Percentiles rank a stretch among this genome's conserved stretches.
phyloP scores from a whole-genome alignment of 1,284 basidiomycete species.

The Mycena citricolor region DNA sequence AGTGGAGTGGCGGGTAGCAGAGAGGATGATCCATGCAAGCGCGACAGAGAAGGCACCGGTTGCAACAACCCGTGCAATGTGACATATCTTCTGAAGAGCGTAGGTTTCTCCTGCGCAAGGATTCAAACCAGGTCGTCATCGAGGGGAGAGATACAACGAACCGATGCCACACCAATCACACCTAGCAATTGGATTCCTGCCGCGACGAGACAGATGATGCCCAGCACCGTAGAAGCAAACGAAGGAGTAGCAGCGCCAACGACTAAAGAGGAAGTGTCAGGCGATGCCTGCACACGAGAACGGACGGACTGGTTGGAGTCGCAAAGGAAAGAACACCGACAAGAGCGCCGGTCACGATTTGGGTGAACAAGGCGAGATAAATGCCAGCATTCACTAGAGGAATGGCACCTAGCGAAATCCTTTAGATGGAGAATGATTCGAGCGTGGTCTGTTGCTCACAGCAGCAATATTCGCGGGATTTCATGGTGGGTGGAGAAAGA shows the following conservation, averaged over 20 bases:
- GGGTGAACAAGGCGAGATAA: constrained; percentile 77
- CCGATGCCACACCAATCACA: constrained; percentile 78
- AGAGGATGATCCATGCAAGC: constrained; percentile 79
- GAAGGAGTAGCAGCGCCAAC: constrained; percentile 81
- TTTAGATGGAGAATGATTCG: not conserved
- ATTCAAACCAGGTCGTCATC: constrained; percentile 3
- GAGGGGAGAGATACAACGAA: constrained; percentile 32
- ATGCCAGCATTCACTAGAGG: constrained; percentile 86
- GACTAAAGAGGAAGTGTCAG: constrained; percentile 48
- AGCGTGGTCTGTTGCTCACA: constrained; percentile 8
- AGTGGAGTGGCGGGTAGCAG: constrained; percentile 69
- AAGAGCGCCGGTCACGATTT: constrained; percentile 67
- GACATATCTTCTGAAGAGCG: constrained; percentile 73
- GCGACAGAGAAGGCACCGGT: constrained; percentile 70
- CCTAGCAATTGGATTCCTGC: constrained; percentile 77
- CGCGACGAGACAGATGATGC: constrained; percentile 70
- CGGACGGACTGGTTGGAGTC: constrained; percentile 71
- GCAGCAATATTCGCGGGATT: constrained; percentile 21
- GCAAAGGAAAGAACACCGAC: constrained; percentile 77
- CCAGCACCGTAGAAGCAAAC: constrained; percentile 74
- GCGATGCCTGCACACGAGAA: constrained; percentile 2
- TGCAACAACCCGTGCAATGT: constrained; percentile 63
- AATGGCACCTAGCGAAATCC: constrained; percentile 59
- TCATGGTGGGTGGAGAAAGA: constrained; percentile 24
- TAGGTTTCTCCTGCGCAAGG: constrained; percentile 66